These are phyloP conservation scores for Flaveria brownii DNA, from an alignment of 129 eudicot genomes.

Conservation along the genomic window DNA sequence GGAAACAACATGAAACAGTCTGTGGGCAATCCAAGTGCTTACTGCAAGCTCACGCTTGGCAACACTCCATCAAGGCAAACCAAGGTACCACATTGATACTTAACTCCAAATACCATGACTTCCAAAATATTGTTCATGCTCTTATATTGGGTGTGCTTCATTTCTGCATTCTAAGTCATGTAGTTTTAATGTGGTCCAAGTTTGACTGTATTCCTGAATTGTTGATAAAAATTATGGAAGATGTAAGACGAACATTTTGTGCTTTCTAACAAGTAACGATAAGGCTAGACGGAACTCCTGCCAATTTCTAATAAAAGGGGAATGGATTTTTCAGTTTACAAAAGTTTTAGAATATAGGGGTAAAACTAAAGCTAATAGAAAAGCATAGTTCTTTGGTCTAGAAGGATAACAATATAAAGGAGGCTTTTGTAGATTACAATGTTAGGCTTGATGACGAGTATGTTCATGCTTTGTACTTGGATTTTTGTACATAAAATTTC, in stretches of 20 bases:
- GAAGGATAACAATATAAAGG: neutral
- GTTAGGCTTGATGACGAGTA: constrained; percentile 5
- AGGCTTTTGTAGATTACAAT: constrained; percentile 8
- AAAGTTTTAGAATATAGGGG: neutral
- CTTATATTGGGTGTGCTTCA: constrained; percentile 4
- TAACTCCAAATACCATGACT: neutral
- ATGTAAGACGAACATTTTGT: neutral
- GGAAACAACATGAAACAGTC: constrained; percentile 98
- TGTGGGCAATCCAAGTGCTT: constrained; percentile 92
- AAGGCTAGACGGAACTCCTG: too few relatives aligned
- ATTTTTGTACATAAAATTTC: constrained; percentile 7
- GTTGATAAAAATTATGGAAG: neutral
- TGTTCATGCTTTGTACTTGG: neutral
- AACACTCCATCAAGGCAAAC: constrained; percentile 87
- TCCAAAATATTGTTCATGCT: constrained; percentile 12
- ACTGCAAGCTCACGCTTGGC: constrained; percentile 96
- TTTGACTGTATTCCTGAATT: constrained; percentile 1
- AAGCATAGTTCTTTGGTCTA: constrained; percentile 2
- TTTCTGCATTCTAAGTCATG: constrained; percentile 6
- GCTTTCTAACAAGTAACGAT: neutral
- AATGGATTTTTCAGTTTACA: neutral
- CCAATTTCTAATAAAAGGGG: neutral
- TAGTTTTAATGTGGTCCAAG: neutral
- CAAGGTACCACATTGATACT: constrained; percentile 45
- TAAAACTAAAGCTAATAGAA: constrained; percentile 3